Percentiles rank a stretch among this genome's conserved stretches.
Evolutionary conservation across 106 monocot genomes (phyloP).

Genomic region (Phalaenopsis aphrodite): DNA sequence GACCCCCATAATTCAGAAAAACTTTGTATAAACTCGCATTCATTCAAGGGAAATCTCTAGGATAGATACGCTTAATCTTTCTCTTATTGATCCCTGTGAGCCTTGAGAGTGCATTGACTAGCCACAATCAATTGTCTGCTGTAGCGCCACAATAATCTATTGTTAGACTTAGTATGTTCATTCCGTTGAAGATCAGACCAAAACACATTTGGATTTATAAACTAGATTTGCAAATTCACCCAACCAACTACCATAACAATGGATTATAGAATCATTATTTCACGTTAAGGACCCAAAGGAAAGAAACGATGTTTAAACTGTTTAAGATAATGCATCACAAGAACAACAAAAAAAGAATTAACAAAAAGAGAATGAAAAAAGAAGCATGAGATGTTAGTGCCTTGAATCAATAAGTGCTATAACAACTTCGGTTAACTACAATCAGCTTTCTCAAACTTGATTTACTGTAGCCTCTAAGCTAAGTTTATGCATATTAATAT

Average conservation of each 20-base stretch:
- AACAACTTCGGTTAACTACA: neutral
- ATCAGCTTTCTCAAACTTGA: neutral
- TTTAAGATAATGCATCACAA: neutral
- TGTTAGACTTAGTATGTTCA: neutral
- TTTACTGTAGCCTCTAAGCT: neutral
- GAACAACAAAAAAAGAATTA: neutral
- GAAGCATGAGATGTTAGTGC: neutral
- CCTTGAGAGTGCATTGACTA: too few species aligned
- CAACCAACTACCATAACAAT: neutral
- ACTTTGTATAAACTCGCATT: too few species aligned
- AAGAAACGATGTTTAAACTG: neutral
- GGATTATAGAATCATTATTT: neutral
- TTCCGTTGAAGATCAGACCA: neutral
- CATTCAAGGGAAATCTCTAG: too few species aligned
- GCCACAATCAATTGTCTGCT: too few species aligned
- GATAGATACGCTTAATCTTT: too few species aligned
- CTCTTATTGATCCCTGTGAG: too few species aligned
- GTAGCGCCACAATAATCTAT: too few species aligned
- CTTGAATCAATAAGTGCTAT: neutral
- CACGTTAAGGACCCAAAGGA: neutral
- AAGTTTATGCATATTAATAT: neutral
- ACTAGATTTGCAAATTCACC: neutral
- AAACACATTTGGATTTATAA: neutral
- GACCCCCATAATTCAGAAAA: too few species aligned
- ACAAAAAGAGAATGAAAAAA: neutral